A percentile compares a stretch with the other conserved stretches of the same genome.
These are phyloP conservation scores for Metschnikowia sp. DNA, from an alignment of 805 yeast species.

Conservation along the genomic window DNA sequence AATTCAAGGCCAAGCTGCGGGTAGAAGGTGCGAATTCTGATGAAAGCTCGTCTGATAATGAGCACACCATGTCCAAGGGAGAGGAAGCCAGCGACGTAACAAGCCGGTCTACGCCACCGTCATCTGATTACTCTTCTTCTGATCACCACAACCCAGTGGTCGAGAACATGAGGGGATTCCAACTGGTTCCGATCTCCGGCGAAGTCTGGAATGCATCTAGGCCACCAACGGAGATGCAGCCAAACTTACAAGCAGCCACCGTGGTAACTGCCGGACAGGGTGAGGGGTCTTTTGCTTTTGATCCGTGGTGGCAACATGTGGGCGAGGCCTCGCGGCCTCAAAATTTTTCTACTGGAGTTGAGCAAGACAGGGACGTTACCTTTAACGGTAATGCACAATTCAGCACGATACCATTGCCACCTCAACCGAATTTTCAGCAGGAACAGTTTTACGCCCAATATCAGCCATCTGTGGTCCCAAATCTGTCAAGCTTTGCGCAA, in stretches of 20 bases:
- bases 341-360: too few species aligned
- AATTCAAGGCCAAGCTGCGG: constrained; percentile 9
- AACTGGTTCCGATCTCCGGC: too few species aligned
- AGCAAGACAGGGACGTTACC: too few species aligned
- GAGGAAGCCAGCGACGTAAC: background rate
- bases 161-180: background rate
- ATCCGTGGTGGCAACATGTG: constrained; percentile 4
- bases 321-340: background rate
- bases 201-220: too few species aligned
- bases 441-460: background rate
- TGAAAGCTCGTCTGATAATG: background rate
- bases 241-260: background rate
- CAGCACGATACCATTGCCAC: too few species aligned
- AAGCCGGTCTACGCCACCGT: constrained; percentile 2
- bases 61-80: background rate
- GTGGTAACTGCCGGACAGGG: background rate
- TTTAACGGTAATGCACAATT: too few species aligned
- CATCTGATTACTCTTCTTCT: background rate
- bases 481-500: background rate
- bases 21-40: background rate
- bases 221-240: too few species aligned
- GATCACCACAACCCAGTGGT: background rate
- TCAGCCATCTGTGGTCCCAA: background rate
- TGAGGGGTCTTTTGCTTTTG: background rate
- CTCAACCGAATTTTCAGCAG: background rate